These are phyloP conservation scores for Aspergillus cejpii DNA, from an alignment of 2,329 filamentous ascomycete genomes.

Conservation along the genomic window DNA sequence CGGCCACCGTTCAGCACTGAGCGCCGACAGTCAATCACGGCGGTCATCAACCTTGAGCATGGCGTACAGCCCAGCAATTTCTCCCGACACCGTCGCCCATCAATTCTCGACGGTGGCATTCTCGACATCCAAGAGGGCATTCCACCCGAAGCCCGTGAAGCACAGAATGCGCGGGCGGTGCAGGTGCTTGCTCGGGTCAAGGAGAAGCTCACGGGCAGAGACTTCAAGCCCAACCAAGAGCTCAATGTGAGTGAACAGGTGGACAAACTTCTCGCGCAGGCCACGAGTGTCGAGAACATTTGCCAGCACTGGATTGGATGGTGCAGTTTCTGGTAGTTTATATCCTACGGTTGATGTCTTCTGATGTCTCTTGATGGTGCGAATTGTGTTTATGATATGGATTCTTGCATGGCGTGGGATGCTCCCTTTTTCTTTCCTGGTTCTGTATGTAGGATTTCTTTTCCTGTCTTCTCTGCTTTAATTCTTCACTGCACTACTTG, in stretches of 20 bases:
- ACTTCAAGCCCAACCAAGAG: constrained; percentile 83
- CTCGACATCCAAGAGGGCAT: constrained; percentile 39
- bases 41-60: constrained; percentile 41
- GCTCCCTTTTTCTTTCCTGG: constrained; percentile 11
- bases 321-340: constrained; percentile 87
- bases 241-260: constrained; percentile 82
- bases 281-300: constrained; percentile 92
- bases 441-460: constrained; percentile 10
- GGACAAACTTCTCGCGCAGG: constrained; percentile 88
- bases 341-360: constrained; percentile 9
- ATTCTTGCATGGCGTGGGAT: constrained; percentile 19
- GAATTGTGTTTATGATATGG: constrained; percentile 23
- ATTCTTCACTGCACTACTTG: constrained; percentile 9
- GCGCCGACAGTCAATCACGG: constrained; percentile 54
- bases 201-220: constrained; percentile 89
- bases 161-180: constrained; percentile 85
- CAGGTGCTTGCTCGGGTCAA: constrained; percentile 88
- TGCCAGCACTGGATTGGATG: constrained; percentile 99
- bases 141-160: constrained; percentile 54
- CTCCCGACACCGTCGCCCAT: constrained; percentile 57
- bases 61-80: constrained; percentile 61
- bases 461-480: constrained; percentile 4
- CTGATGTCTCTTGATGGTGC: constrained; percentile 23
- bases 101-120: constrained; percentile 57
- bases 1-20: constrained; percentile 56